Conservation (phyloP, 192 early-diverging fungal genomes). For the Helicostylum pulchrum region DNA sequence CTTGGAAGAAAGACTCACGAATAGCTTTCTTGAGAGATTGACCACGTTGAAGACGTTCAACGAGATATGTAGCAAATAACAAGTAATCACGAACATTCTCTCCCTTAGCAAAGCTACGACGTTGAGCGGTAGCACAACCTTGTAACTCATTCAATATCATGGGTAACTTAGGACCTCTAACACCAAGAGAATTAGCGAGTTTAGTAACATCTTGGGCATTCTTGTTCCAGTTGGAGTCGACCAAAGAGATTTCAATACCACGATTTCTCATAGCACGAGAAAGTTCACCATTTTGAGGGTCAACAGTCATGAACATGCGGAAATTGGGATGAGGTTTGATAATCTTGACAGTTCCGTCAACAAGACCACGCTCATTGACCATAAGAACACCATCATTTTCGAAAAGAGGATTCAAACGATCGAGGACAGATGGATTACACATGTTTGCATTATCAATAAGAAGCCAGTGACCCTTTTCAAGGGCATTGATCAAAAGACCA, state of each 20-base stretch:
- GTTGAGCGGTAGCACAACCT: constrained; percentile 31
- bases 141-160: constrained; percentile 41
- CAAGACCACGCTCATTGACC: constrained; percentile 87
- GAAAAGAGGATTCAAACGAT: constrained; percentile 90
- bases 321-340: constrained; percentile 86
- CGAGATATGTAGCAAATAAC: constrained; percentile 39
- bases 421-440: constrained; percentile 91
- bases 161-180: constrained; percentile 41
- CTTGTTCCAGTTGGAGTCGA: constrained; percentile 49
- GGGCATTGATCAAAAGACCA: constrained; percentile 83
- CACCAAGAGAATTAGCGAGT: constrained; percentile 45
- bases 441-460: constrained; percentile 95
- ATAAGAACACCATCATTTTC: constrained; percentile 85
- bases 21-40: constrained; percentile 40
- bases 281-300: constrained; percentile 89
- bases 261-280: constrained; percentile 98
- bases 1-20: constrained; percentile 43
- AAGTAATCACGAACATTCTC: constrained; percentile 48
- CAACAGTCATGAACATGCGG: constrained; percentile 93
- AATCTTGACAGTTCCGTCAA: constrained; percentile 73
- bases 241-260: constrained; percentile 85
- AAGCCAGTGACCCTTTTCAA: constrained; percentile 91
- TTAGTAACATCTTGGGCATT: constrained; percentile 47
- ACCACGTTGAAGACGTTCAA: constrained; percentile 53
- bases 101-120: constrained; percentile 26